phyloP scores from a whole-genome alignment of 805 yeast genomes.

The Hanseniaspora meyeri region DNA sequence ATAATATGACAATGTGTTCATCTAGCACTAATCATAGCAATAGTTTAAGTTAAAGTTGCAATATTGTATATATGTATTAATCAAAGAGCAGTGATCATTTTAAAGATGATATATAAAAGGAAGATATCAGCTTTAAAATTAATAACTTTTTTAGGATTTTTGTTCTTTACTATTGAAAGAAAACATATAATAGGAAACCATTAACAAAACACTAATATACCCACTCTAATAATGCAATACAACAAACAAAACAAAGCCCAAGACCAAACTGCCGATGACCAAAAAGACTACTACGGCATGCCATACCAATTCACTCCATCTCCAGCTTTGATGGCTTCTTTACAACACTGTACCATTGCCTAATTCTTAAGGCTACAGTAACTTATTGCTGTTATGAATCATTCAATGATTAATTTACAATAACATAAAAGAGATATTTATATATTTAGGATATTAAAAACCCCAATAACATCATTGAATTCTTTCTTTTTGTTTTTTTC shows the following conservation, averaged over 20 bases:
- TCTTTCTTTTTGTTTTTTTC: too few relatives aligned
- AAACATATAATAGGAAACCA: not conserved
- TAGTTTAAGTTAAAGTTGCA: not conserved
- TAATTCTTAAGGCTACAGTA: not conserved
- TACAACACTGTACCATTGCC: not conserved
- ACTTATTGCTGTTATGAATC: too few relatives aligned
- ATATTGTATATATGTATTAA: too few relatives aligned
- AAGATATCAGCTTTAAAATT: too few relatives aligned
- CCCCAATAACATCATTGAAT: too few relatives aligned
- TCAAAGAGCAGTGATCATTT: too few relatives aligned
- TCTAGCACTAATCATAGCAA: too few relatives aligned
- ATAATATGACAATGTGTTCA: not conserved
- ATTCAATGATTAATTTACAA: too few relatives aligned
- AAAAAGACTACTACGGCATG: not conserved
- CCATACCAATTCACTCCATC: not conserved
- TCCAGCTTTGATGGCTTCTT: conserved; percentile 2
- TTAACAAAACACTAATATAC: not conserved
- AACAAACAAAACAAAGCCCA: not conserved
- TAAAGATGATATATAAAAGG: too few relatives aligned
- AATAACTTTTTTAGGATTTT: not conserved
- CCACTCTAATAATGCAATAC: not conserved
- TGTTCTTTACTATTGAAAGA: not conserved
- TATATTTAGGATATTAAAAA: too few relatives aligned
- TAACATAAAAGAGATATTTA: too few relatives aligned
- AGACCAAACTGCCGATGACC: not conserved